A percentile compares a stretch with the other conserved stretches of the same genome.
phyloP scores from a whole-genome alignment of 108 stramenopile species.

The Mediolabrus comicus region DNA sequence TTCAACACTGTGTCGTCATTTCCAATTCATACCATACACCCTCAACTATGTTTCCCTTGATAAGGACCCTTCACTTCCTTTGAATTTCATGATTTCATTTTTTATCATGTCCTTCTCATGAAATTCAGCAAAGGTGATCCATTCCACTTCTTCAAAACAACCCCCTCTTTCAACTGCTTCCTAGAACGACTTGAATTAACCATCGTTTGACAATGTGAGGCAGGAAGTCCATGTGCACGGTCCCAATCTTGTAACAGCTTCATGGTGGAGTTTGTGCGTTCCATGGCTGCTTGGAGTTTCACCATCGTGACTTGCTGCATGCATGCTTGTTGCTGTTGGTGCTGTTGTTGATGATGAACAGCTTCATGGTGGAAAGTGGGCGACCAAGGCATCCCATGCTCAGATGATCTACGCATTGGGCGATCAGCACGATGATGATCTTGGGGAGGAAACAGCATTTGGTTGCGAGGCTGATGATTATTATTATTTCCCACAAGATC shows the following conservation, averaged over 20 bases:
- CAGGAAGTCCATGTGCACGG: constrained; percentile 40
- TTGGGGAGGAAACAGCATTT: too few species aligned
- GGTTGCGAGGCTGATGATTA: not conserved
- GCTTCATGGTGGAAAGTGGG: too few species aligned
- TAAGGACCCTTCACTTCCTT: not conserved
- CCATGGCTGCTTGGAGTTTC: constrained; percentile 1
- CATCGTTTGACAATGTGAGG: constrained; percentile 49
- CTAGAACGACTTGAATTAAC: constrained; percentile 38
- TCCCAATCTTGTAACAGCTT: constrained; percentile 35
- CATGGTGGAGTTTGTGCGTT: not conserved
- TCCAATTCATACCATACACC: too few species aligned
- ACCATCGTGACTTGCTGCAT: not conserved
- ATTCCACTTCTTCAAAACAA: constrained; percentile 51
- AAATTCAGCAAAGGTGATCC: constrained; percentile 12
- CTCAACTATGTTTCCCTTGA: too few species aligned
- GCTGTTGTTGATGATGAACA: not conserved
- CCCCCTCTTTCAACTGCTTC: constrained; percentile 42
- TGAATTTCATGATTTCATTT: not conserved
- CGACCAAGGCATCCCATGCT: not conserved
- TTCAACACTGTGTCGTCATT: too few species aligned
- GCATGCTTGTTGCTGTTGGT: not conserved
- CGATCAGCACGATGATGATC: not conserved
- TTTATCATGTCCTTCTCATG: not conserved
- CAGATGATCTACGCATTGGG: not conserved
- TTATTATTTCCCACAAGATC: not conserved